phyloP scores from a whole-genome alignment of 345 rosid genomes.

The Dipteronia sinensis region DNA sequence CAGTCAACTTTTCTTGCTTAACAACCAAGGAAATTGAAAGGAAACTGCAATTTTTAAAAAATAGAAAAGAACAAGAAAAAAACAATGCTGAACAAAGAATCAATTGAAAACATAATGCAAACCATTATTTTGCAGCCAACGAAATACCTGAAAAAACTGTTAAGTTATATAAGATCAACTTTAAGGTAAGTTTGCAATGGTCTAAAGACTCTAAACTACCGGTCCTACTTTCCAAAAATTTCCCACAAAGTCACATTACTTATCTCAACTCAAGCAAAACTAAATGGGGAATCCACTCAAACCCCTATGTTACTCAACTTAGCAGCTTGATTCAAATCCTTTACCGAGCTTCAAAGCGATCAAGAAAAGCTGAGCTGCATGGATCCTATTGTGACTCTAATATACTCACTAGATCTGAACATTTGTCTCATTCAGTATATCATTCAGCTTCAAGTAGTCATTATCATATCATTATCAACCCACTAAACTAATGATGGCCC shows the following conservation, averaged over 20 bases:
- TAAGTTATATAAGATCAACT: not conserved
- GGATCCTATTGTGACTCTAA: not conserved
- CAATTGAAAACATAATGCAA: not conserved
- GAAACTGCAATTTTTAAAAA: not conserved
- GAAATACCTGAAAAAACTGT: not conserved
- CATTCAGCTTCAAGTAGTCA: slow-evolving; percentile 8
- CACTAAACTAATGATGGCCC: not conserved
- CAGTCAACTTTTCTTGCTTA: not conserved
- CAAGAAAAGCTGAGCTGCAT: not conserved
- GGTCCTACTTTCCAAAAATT: not conserved
- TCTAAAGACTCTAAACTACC: no score
- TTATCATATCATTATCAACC: slow-evolving; percentile 8
- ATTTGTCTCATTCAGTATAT: not conserved
- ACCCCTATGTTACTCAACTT: not conserved
- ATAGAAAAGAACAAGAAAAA: not conserved
- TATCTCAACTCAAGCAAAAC: not conserved
- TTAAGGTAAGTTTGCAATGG: not conserved
- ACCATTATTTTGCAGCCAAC: slow-evolving; percentile 1
- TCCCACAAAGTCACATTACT: not conserved
- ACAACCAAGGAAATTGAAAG: not conserved
- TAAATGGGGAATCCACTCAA: not conserved
- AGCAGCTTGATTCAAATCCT: not conserved
- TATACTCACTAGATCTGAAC: slow-evolving; percentile 5
- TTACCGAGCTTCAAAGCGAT: not conserved
- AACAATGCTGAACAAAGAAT: not conserved